A percentile compares a stretch with the other conserved stretches of the same genome.
Conservation (phyloP, 768 basidiomycete genomes). For the Macrocybe gigantea region DNA sequence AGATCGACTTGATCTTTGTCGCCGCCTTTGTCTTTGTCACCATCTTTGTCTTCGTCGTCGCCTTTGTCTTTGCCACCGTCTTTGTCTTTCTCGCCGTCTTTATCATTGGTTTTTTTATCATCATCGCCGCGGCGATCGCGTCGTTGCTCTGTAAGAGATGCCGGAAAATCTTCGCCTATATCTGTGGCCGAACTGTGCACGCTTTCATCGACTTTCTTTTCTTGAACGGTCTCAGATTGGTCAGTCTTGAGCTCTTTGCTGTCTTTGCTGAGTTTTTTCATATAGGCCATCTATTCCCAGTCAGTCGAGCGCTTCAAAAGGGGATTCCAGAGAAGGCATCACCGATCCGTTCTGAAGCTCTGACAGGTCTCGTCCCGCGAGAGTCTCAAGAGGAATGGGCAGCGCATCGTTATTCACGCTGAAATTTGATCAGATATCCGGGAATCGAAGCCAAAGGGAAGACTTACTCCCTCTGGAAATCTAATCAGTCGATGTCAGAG, state of each 20-base stretch:
- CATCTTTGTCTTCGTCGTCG: not conserved
- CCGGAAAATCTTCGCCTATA: not conserved
- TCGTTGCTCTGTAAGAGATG: not conserved
- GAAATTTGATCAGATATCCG: not conserved
- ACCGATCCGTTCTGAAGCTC: constrained; percentile 17
- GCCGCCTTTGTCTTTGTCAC: not conserved
- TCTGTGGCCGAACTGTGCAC: not conserved
- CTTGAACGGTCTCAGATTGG: not conserved
- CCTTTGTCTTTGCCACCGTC: not conserved
- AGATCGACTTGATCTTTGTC: not conserved
- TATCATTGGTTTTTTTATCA: not conserved
- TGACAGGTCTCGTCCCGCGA: constrained; percentile 24
- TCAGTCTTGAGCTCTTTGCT: not conserved
- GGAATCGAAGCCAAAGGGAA: not conserved
- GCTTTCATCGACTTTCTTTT: not conserved
- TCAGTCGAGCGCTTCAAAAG: constrained; percentile 5
- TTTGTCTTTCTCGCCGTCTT: not conserved
- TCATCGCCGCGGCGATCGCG: not conserved
- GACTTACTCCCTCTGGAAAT: constrained; percentile 16
- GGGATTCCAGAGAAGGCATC: constrained; percentile 3
- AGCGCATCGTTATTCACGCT: constrained; percentile 13
- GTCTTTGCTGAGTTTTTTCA: not conserved
- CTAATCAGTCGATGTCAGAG: constrained; percentile 7
- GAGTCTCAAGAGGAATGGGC: constrained; percentile 18
- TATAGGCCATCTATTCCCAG: not conserved